These are phyloP conservation scores for Amauroascus niger DNA, from an alignment of 2,329 filamentous ascomycete species.

Conservation along the genomic window DNA sequence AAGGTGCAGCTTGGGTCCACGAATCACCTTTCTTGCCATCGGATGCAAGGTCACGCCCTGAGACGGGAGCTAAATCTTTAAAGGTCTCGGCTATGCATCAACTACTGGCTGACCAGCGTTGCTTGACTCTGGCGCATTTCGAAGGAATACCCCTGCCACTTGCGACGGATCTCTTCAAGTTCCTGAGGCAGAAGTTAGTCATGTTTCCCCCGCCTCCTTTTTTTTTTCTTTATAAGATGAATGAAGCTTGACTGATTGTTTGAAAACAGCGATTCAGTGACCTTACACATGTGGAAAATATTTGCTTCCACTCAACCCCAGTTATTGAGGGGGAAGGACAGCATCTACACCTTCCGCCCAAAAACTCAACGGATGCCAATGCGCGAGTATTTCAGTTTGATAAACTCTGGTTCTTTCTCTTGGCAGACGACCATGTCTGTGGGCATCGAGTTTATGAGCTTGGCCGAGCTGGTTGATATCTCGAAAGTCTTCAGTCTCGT, in stretches of 20 bases:
- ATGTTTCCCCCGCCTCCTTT: too few relatives aligned
- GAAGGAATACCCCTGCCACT: conserved; percentile 32
- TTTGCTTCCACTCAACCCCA: conserved; percentile 31
- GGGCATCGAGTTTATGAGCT: conserved; percentile 23
- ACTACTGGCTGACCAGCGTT: conserved; percentile 30
- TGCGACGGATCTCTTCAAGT: conserved; percentile 34
- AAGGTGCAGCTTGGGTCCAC: conserved; percentile 31
- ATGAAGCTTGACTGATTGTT: too few relatives aligned
- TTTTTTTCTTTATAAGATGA: too few relatives aligned
- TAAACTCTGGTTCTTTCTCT: conserved; percentile 24
- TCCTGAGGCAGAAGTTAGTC: conserved; percentile 29
- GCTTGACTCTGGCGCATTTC: conserved; percentile 29
- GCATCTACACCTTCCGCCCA: conserved; percentile 27
- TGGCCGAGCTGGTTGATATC: conserved; percentile 32
- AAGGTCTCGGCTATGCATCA: conserved; percentile 29
- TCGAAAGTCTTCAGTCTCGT: conserved; percentile 33
- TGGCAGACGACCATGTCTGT: conserved; percentile 33
- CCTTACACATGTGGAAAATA: conserved; percentile 38
- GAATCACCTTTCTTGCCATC: conserved; percentile 30
- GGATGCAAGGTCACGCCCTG: conserved; percentile 22
- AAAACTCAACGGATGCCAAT: conserved; percentile 25
- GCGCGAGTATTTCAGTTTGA: conserved; percentile 28
- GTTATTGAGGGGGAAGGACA: conserved; percentile 25
- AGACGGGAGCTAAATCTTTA: conserved; percentile 26
- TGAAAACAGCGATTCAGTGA: conserved; percentile 27